A percentile compares a stretch with the other conserved stretches of the same genome.
These are phyloP conservation scores for Mortierella claussenii DNA, from an alignment of 192 early-diverging fungal genomes.

Conservation along the genomic window DNA sequence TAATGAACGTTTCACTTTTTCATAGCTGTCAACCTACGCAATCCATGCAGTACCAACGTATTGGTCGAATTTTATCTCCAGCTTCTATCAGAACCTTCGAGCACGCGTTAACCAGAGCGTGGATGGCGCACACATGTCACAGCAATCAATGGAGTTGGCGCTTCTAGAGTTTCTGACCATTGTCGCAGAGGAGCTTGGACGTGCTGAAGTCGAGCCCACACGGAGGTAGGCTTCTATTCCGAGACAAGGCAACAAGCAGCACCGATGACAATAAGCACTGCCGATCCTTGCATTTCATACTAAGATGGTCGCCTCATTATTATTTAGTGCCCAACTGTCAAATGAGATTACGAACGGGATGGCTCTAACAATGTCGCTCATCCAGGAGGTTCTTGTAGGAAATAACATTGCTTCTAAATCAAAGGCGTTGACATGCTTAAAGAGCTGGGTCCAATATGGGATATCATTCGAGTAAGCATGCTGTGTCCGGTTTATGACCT, in stretches of 20 bases:
- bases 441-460: slow-evolving; percentile 67
- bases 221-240: slow-evolving; percentile 40
- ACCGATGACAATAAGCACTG: too few relatives aligned
- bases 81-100: slow-evolving; percentile 51
- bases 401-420: slow-evolving; percentile 44
- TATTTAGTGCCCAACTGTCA: slow-evolving; percentile 33
- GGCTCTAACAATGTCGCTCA: slow-evolving; percentile 28
- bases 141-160: slow-evolving; percentile 39
- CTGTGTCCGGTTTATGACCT: not conserved
- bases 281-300: too few relatives aligned
- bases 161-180: slow-evolving; percentile 65
- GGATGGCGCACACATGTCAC: slow-evolving; percentile 26
- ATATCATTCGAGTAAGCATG: slow-evolving; percentile 61
- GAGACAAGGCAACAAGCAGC: too few relatives aligned
- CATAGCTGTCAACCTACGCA: slow-evolving; percentile 63
- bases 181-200: slow-evolving; percentile 64
- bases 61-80: slow-evolving; percentile 63
- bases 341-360: slow-evolving; percentile 22
- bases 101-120: slow-evolving; percentile 34
- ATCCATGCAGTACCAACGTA: slow-evolving; percentile 57
- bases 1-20: too few relatives aligned
- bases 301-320: not conserved
- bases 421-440: slow-evolving; percentile 61
- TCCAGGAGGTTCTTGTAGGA: slow-evolving; percentile 26
- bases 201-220: slow-evolving; percentile 56